Evolutionary conservation across 2,329 filamentous ascomycete genomes (phyloP), one percentile per base, ranked within the genome.

Genomic region (Colletotrichum lentis): DNA sequence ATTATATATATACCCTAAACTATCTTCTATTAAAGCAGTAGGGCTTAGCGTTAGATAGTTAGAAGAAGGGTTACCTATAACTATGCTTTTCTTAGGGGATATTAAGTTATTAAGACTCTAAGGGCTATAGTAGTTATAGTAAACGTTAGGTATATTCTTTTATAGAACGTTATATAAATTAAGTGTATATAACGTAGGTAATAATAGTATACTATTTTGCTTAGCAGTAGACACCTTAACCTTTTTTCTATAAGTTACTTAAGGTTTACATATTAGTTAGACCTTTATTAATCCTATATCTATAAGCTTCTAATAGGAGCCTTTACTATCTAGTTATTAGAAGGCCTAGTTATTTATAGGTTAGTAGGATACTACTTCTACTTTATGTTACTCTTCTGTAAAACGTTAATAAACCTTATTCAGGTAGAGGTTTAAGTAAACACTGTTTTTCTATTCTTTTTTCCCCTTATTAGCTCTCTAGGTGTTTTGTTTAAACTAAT

Each of bases 401-500:
- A 44, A 4, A 18, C 11, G n/a, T 16, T 31, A 1, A 14, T 20
- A n/a, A n/a, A 62, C 50, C 27, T 62, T 10, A 8, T 62, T 62
- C n/a, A 55, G 2, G 39, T 31, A 14, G 18, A 54, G 16, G 59
- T 62, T 62, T 0, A 5, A 62, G 27, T 7, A 3, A n/a, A 62
- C 18, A 20, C 50, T 62, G 20, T 55, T 62, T 20, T 62, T 47
- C 20, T 5, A 62, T 54, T 10, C n/a, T 54, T 62, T n/a, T 2
- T 46, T 7, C 16, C 2, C 27, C 14, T 4, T 47, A 5, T 47
- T 47, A 12, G 50, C 59, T 47, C 27, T 62, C 27, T 1, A 20
- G 16, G 50, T 62, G 24, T 62, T 62, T 39, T 54, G 0, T 5
- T 47, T 4, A 47, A 62, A 62, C 41, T 8, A 62, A 3, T 39